Evolutionary conservation across 345 rosid genomes (phyloP), one percentile per base, ranked within the genome.

Genomic region (Geranium rotundifolium): DNA sequence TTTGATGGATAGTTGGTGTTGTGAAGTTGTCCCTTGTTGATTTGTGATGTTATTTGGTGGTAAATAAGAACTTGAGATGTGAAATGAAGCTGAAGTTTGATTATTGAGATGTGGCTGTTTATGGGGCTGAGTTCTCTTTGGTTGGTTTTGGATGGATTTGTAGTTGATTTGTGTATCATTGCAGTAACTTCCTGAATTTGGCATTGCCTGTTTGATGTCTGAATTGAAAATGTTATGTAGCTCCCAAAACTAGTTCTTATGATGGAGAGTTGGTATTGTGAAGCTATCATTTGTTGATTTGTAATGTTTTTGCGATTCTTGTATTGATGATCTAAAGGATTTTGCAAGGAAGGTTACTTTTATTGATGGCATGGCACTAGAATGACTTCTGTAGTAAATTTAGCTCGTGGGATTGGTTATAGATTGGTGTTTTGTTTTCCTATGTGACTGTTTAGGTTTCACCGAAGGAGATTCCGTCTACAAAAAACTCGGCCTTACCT

Each of bases 401-500:
- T 7, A 34, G 15, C 14, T 17, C 0, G 34, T 49, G 15, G 56
- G 18, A 64, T 18, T 29, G 6, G 12, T 4, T 34, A 34, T 34
- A 34, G 41, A 8, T 34, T 34, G 1, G 10, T 34, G 41, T 34
- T 34, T 8, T 5, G 37, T 8, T 15, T 12, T 30, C 52, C 39
- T 52, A 63, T 50, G 19, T 46, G 69, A 67, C 58, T 41, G 27
- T 66, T 9, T 60, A 89, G 98, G 95, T 89, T 61, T 78, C 95
- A 0, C 85, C 95, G 0, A 85, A 82, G 70, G 80, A 89, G 69
- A 81, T 89, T 63, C 97, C 91, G 0, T 67, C 78, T 49, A 90
- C 96, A 15, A 85, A 82, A 72, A 80, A 78, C 59, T 87, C 97
- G 4, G 72, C 81, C 7, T 71, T 92, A 69, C 98, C 97, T 61